A percentile compares a stretch with the other conserved stretches of the same genome.
Evolutionary conservation across 2,329 filamentous ascomycete genomes (phyloP).

Genomic region (Amylocarpus encephaloides): DNA sequence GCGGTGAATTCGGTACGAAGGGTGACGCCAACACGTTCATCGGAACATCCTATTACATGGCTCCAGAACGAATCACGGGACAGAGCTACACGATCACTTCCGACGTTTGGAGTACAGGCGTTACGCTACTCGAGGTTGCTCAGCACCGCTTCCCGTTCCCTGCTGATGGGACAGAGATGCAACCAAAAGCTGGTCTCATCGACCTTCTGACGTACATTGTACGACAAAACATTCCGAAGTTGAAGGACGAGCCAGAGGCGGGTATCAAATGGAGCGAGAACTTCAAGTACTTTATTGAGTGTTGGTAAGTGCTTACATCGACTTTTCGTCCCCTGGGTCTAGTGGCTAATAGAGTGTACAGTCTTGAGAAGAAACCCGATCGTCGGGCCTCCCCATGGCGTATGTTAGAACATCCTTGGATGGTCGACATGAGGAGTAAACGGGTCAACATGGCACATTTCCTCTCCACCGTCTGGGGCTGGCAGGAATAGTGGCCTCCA

Average conservation of each 20-base stretch:
- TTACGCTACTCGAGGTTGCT: constrained; percentile 96
- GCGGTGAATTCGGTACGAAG: constrained; percentile 96
- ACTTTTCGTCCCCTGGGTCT: constrained; percentile 10
- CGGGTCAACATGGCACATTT: constrained; percentile 97
- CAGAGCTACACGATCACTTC: constrained; percentile 98
- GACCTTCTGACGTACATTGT: constrained; percentile 97
- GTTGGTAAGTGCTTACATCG: constrained; percentile 68
- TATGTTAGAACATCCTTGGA: constrained; percentile 99
- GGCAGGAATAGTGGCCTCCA: constrained; percentile 47
- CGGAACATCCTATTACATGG: constrained; percentile 99
- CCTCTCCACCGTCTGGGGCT: constrained; percentile 92
- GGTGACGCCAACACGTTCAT: constrained; percentile 99
- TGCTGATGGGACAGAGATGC: constrained; percentile 91
- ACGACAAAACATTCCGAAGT: constrained; percentile 84
- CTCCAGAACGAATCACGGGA: constrained; percentile 93
- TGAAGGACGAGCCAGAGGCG: constrained; percentile 89
- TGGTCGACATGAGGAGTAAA: constrained; percentile 91
- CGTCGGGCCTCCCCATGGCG: constrained; percentile 92
- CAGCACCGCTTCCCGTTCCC: constrained; percentile 98
- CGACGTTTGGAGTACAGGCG: constrained; percentile 95
- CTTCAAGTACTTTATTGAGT: constrained; percentile 99
- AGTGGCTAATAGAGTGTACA: constrained; percentile 34
- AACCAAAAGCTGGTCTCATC: constrained; percentile 85
- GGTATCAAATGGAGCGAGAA: constrained; percentile 92
- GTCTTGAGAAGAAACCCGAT: constrained; percentile 86